Percentiles rank a stretch among this genome's conserved stretches.
Evolutionary conservation across 106 monocot species (phyloP).

Genomic region (Allium sativum): DNA sequence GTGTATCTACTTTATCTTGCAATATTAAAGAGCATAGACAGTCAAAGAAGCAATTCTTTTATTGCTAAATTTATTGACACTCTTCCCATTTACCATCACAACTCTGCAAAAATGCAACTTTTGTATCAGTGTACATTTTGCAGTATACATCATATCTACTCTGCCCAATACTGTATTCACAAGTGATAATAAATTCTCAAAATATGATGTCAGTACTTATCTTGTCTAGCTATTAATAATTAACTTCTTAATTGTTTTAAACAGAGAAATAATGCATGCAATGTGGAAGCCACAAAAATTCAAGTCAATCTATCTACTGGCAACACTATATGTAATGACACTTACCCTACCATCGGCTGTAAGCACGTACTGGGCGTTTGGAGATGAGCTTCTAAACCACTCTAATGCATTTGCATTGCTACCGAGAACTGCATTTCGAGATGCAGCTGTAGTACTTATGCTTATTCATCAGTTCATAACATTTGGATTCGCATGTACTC

Average conservation of each 20-base stretch:
- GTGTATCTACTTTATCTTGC: too few species aligned
- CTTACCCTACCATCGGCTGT: constrained; percentile 60
- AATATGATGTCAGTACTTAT: too few species aligned
- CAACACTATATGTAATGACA: constrained; percentile 56
- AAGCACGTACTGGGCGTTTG: constrained; percentile 92
- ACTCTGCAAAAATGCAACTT: not conserved
- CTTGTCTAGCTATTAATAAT: not conserved
- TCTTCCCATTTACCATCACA: constrained; percentile 7
- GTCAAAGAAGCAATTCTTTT: constrained; percentile 35
- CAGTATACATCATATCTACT: not conserved
- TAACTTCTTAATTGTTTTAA: not conserved
- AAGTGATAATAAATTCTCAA: too few species aligned
- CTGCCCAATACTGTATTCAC: too few species aligned
- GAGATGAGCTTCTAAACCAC: constrained; percentile 68
- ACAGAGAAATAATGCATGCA: constrained; percentile 72
- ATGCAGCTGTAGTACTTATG: constrained; percentile 83
- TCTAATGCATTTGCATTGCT: constrained; percentile 85
- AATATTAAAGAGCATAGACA: constrained; percentile 12
- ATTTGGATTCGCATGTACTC: constrained; percentile 97
- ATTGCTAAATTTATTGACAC: not conserved
- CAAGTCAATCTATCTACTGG: constrained; percentile 61
- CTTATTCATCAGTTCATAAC: constrained; percentile 98
- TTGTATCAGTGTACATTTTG: not conserved
- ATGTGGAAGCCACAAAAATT: constrained; percentile 74
- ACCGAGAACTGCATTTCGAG: constrained; percentile 60